phyloP scores from a whole-genome alignment of 805 yeast genomes.

The Brettanomyces anomalus region DNA sequence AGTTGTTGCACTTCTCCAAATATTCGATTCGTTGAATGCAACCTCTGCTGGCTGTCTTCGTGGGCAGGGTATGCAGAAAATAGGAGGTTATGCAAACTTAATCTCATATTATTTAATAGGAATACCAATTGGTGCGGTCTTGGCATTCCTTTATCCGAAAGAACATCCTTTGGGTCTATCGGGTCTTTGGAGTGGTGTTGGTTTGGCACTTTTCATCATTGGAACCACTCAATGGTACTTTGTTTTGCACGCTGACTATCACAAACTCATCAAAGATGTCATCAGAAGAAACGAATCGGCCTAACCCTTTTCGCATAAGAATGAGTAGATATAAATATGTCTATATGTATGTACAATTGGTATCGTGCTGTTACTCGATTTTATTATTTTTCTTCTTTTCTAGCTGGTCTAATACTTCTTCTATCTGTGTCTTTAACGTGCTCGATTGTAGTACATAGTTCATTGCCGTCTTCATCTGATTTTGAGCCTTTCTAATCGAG shows the following conservation, averaged over 20 bases:
- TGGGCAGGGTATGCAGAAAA: slow-evolving; percentile 50
- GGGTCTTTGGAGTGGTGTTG: slow-evolving; percentile 30
- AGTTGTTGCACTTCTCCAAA: slow-evolving; percentile 29
- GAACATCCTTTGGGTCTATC: slow-evolving; percentile 27
- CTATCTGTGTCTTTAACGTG: slow-evolving; percentile 5
- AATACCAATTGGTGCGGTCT: slow-evolving; percentile 51
- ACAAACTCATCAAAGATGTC: slow-evolving; percentile 41
- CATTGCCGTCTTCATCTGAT: slow-evolving; percentile 6
- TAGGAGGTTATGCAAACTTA: slow-evolving; percentile 45
- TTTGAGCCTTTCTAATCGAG: slow-evolving; percentile 13
- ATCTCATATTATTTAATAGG: slow-evolving; percentile 63
- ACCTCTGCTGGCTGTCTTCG: slow-evolving; percentile 45
- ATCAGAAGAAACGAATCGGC: slow-evolving; percentile 24
- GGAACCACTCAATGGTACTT: slow-evolving; percentile 40
- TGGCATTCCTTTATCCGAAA: slow-evolving; percentile 41
- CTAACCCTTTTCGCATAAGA: slow-evolving; percentile 3
- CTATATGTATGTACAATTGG: neutral
- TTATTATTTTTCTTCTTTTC: slow-evolving; percentile 1
- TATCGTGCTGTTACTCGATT: neutral
- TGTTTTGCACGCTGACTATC: slow-evolving; percentile 40
- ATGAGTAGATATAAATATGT: neutral
- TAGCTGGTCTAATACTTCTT: slow-evolving; percentile 2
- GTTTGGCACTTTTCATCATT: slow-evolving; percentile 30
- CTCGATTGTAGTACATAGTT: slow-evolving; percentile 8
- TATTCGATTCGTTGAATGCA: slow-evolving; percentile 41